A percentile compares a stretch with the other conserved stretches of the same genome.
These are phyloP conservation scores for Dryas drummondii DNA, from an alignment of 306 rosid species.

Conservation along the genomic window DNA sequence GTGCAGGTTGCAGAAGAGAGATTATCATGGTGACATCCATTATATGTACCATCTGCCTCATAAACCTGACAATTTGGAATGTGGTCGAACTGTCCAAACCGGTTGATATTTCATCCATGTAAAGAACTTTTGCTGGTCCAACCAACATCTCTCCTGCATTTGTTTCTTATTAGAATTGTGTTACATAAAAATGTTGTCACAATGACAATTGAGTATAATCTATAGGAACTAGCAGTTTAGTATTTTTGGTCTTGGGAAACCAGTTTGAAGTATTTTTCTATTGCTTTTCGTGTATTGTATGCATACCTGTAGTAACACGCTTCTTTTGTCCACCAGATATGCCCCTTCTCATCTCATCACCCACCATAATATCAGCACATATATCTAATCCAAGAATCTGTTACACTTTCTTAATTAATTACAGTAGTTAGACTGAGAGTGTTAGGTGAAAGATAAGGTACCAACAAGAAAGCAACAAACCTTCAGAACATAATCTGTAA, in stretches of 20 bases:
- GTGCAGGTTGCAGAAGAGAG: slow-evolving; percentile 20
- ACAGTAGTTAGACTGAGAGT: background rate
- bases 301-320: slow-evolving; percentile 65
- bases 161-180: background rate
- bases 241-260: no score
- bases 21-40: slow-evolving; percentile 7
- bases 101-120: slow-evolving; percentile 21
- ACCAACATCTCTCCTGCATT: slow-evolving; percentile 20
- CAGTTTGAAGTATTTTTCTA: background rate
- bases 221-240: no score
- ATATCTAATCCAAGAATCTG: slow-evolving; percentile 79
- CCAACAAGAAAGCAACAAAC: slow-evolving; percentile 35
- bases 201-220: background rate
- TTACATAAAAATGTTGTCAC: background rate
- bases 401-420: background rate
- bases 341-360: slow-evolving; percentile 81
- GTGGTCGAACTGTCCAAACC: slow-evolving; percentile 20
- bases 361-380: slow-evolving; percentile 67
- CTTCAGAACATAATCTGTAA: slow-evolving; percentile 78
- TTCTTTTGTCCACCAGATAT: slow-evolving; percentile 77
- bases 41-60: slow-evolving; percentile 16
- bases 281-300: background rate
- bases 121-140: slow-evolving; percentile 7
- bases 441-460: background rate
- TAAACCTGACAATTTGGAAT: slow-evolving; percentile 1